These are phyloP conservation scores for Salvia sclarea DNA, from an alignment of 305 asterid species.

Conservation along the genomic window DNA sequence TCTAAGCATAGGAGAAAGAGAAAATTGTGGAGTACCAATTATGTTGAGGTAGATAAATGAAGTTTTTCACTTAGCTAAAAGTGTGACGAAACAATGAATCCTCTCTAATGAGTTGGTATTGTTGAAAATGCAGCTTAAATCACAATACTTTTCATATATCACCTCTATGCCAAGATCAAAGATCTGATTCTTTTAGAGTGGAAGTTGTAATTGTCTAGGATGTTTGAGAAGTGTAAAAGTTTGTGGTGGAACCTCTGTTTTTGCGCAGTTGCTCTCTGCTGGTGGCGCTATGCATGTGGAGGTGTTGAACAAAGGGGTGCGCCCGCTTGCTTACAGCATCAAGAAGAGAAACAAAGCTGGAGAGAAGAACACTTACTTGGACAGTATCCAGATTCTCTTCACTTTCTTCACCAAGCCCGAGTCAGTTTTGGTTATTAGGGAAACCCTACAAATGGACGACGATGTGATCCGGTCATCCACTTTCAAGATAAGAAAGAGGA, in stretches of 20 bases:
- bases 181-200: neutral
- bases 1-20: neutral
- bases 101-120: neutral
- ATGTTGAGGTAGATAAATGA: neutral
- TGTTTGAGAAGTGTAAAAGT: neutral
- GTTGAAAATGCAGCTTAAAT: neutral
- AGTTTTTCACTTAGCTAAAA: neutral
- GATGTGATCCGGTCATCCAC: slow-evolving; percentile 69
- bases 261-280: slow-evolving; percentile 66
- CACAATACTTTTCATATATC: too few species aligned
- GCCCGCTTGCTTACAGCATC: slow-evolving; percentile 80
- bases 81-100: neutral
- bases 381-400: slow-evolving; percentile 78
- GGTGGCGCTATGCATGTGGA: slow-evolving; percentile 86
- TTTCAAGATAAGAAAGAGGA: slow-evolving; percentile 78
- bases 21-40: neutral
- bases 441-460: slow-evolving; percentile 57
- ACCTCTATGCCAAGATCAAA: neutral
- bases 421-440: slow-evolving; percentile 48
- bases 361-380: slow-evolving; percentile 77
- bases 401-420: slow-evolving; percentile 89
- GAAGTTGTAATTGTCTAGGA: too few species aligned
- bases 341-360: slow-evolving; percentile 80
- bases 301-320: slow-evolving; percentile 82
- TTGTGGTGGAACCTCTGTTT: neutral